Evolutionary conservation across 2,329 filamentous ascomycete genomes (phyloP), one percentile per base, ranked within the genome.

Genomic region (Verticillium dahliae): DNA sequence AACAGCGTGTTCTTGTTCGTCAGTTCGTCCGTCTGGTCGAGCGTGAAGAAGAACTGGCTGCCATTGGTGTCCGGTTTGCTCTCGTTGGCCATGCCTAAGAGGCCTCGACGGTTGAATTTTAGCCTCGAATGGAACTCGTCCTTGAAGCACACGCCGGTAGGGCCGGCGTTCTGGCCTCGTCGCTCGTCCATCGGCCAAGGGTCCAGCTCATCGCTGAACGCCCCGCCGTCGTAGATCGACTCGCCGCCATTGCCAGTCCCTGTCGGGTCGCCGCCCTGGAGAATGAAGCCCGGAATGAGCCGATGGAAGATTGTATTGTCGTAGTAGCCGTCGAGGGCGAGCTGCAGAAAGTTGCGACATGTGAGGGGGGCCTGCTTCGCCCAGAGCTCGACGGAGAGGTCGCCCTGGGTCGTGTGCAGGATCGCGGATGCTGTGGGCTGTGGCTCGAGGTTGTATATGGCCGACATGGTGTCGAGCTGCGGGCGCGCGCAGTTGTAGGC

Each of bases 71-170:
- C 82, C 35, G 84, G 83, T 59, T 78, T 79, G 56, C 92, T 89
- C 64, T 90, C 89, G 74, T 98, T 98, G 34, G 95, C 95, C 92
- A 98, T 97, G n/a, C 91, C 95, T 68, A 99, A 76, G 68, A 98
- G 77, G 0, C 95, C 95, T 63, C 95, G 84, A 57, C 95, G 83
- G 69, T 96, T 98, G 80, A 95, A 98, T 74, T 96, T 96, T 67
- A 99, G 80, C 37, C 95, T 85, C 68, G 89, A 92, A 75, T 98
- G 94, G 67, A 97, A 90, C 73, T 99, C 95, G 78, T 98, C 94
- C 66, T 81, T 86, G 72, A 89, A 88, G 64, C 85, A 83, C 35
- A 87, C 77, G 31, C 86, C 86, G 38, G 78, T 79, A 13, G 78
- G 74, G 0, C 86, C 86, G 6, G 85, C 84, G 69, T 88, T 89